phyloP scores from a whole-genome alignment of 2,329 filamentous ascomycete genomes.

The Alternaria brassicae region DNA sequence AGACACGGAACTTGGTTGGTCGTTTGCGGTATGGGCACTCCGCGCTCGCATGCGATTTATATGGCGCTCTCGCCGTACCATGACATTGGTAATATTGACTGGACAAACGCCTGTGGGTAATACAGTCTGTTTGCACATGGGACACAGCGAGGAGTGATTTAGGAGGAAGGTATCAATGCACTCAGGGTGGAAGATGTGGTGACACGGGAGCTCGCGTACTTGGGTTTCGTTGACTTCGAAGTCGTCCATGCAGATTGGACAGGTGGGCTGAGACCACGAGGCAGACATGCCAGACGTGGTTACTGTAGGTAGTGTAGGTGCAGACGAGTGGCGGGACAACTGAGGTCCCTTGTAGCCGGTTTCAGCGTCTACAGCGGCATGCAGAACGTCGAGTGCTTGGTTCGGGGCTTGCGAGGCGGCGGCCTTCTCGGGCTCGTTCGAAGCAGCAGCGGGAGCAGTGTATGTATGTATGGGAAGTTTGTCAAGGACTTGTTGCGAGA shows the following conservation, averaged over 20 bases:
- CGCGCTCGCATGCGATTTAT: conserved; percentile 67
- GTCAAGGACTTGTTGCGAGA: conserved; percentile 74
- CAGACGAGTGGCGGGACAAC: conserved; percentile 29
- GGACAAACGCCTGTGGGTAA: conserved; percentile 69
- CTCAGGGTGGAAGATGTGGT: conserved; percentile 90
- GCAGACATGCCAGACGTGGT: conserved; percentile 16
- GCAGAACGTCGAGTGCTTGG: conserved; percentile 13
- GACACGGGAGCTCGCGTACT: conserved; percentile 86
- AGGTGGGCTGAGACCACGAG: conserved; percentile 74
- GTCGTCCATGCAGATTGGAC: conserved; percentile 87
- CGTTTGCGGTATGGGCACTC: conserved; percentile 17
- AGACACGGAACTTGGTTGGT: conserved; percentile 4
- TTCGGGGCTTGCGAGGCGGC: conserved; percentile 15
- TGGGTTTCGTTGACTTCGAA: conserved; percentile 73
- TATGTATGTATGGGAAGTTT: conserved; percentile 83
- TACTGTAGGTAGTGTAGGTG: conserved; percentile 18
- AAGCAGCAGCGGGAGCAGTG: conserved; percentile 36
- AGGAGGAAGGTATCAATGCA: conserved; percentile 88
- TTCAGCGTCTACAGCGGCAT: conserved; percentile 24
- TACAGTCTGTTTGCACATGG: conserved; percentile 85
- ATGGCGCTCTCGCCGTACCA: conserved; percentile 82
- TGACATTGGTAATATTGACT: conserved; percentile 70
- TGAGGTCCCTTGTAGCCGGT: conserved; percentile 23
- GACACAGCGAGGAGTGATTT: conserved; percentile 83
- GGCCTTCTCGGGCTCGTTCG: conserved; percentile 28